Conservation (phyloP, 1,139 yeast species). For the Geotrichum aggregatum region DNA sequence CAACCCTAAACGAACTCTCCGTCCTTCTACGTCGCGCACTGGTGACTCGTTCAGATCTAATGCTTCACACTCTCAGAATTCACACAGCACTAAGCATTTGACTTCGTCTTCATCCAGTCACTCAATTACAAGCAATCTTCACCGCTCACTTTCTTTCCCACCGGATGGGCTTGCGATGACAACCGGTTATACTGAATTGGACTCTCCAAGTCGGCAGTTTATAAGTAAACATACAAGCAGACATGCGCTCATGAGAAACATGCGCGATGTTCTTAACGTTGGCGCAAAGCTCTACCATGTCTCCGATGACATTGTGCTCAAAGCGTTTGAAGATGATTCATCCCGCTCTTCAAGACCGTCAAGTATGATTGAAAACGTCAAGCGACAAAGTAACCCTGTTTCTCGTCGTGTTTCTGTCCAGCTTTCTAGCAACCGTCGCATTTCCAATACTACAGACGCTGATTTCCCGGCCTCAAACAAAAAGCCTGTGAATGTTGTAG, state of each 20-base stretch:
- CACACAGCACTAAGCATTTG: constrained; percentile 2
- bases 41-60: constrained; percentile 18
- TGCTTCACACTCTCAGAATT: constrained; percentile 3
- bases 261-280: constrained; percentile 58
- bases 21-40: constrained; percentile 19
- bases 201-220: constrained; percentile 37
- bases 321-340: constrained; percentile 44
- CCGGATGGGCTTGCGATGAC: constrained; percentile 35
- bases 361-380: constrained; percentile 47
- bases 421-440: constrained; percentile 17
- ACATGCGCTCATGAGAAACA: constrained; percentile 49
- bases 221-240: constrained; percentile 41
- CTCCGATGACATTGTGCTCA: constrained; percentile 52
- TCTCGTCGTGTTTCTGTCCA: constrained; percentile 38
- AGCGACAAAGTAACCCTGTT: constrained; percentile 36
- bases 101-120: constrained; percentile 13
- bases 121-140: constrained; percentile 24
- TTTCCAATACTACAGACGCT: no score
- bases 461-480: not conserved
- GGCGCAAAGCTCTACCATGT: constrained; percentile 53
- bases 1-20: constrained; percentile 23
- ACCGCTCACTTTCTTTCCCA: constrained; percentile 40
- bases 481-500: constrained; percentile 42
- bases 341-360: constrained; percentile 43
- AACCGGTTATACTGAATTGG: constrained; percentile 41